A percentile compares a stretch with the other conserved stretches of the same genome.
Evolutionary conservation across 805 yeast genomes (phyloP).

Genomic region (Candida easanensis): DNA sequence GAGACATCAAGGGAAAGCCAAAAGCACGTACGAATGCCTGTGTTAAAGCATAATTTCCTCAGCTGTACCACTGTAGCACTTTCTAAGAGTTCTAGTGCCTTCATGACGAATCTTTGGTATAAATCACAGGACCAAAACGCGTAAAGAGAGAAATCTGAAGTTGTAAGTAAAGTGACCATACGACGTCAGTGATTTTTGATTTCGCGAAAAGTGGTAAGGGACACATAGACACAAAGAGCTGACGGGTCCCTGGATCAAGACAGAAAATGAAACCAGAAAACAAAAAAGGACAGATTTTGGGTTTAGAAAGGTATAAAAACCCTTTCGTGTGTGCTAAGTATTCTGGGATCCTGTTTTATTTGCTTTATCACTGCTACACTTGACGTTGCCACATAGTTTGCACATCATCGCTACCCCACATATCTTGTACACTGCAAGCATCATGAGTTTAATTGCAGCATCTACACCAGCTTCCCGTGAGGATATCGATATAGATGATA

Average conservation of each 20-base stretch:
- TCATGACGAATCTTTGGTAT: neutral
- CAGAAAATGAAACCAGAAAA: slow-evolving; percentile 3
- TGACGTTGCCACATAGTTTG: too few relatives aligned
- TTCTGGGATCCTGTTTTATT: too few relatives aligned
- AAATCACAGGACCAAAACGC: too few relatives aligned
- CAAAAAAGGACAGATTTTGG: too few relatives aligned
- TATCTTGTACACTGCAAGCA: too few relatives aligned
- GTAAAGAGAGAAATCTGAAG: neutral
- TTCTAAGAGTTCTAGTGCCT: slow-evolving; percentile 11
- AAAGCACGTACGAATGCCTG: slow-evolving; percentile 17
- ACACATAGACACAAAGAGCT: neutral
- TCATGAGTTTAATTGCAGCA: too few relatives aligned
- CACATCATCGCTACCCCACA: too few relatives aligned
- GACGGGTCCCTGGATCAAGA: too few relatives aligned
- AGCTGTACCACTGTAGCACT: slow-evolving; percentile 15
- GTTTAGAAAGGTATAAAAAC: too few relatives aligned
- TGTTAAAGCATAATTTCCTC: slow-evolving; percentile 13
- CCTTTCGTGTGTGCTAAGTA: too few relatives aligned
- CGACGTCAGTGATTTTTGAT: neutral
- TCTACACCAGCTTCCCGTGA: too few relatives aligned
- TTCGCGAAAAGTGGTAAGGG: neutral
- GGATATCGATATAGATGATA: too few relatives aligned
- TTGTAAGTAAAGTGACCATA: neutral
- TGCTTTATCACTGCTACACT: neutral
- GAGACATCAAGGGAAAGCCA: neutral